phyloP scores from a whole-genome alignment of 345 rosid genomes.

The Laguncularia racemosa region DNA sequence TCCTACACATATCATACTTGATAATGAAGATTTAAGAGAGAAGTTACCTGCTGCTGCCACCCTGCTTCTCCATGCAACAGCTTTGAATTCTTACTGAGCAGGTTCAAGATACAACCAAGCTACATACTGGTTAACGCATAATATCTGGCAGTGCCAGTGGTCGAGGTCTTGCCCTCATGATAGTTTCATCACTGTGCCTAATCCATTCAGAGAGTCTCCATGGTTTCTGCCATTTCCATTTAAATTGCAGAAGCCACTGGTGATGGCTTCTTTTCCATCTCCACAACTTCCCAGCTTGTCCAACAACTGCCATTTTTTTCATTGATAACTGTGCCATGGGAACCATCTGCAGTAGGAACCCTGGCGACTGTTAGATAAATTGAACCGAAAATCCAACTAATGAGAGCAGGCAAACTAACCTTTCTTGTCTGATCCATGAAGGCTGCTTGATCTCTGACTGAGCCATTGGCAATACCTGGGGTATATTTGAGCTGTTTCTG shows the following conservation, averaged over 20 bases:
- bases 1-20: no score
- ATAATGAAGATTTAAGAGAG: no score
- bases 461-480: conserved; percentile 77
- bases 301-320: conserved; percentile 56
- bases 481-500: conserved; percentile 90
- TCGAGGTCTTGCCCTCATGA: conserved; percentile 63
- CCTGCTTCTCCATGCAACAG: not conserved
- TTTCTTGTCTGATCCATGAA: conserved; percentile 60
- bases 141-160: conserved; percentile 33
- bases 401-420: conserved; percentile 30
- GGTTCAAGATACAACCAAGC: not conserved
- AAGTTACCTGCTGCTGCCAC: conserved; percentile 5
- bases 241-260: conserved; percentile 94
- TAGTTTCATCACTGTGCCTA: conserved; percentile 76
- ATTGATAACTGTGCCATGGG: conserved; percentile 72
- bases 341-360: conserved; percentile 58
- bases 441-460: conserved; percentile 48
- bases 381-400: not conserved
- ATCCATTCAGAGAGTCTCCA: conserved; percentile 97
- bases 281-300: conserved; percentile 90
- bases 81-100: not conserved
- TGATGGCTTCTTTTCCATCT: conserved; percentile 99
- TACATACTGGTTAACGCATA: conserved; percentile 11
- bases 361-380: conserved; percentile 11
- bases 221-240: conserved; percentile 99